Evolutionary conservation across 768 basidiomycete species (phyloP).

Genomic region (Pleurotus tuoliensis): DNA sequence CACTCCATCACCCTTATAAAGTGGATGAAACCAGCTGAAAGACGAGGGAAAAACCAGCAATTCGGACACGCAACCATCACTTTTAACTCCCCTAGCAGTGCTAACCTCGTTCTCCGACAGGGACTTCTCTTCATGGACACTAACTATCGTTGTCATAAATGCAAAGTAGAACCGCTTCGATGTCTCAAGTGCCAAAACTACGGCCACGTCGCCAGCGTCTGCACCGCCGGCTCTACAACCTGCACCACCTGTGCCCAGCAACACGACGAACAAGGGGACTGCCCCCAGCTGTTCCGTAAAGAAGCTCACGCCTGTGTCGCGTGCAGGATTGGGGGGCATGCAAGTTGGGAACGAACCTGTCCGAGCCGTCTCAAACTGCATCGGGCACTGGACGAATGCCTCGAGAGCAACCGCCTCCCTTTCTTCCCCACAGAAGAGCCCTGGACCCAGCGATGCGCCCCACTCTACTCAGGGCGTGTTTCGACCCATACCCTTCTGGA

Average conservation of each 20-base stretch:
- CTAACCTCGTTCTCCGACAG: neutral
- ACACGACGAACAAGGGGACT: neutral
- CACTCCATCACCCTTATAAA: neutral
- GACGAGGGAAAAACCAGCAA: neutral
- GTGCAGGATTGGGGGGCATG: neutral
- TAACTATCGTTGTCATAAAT: neutral
- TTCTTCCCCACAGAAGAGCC: conserved; percentile 1
- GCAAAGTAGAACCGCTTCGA: neutral
- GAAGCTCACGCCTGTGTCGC: neutral
- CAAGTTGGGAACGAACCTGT: neutral
- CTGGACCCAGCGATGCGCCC: neutral
- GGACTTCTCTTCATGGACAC: neutral
- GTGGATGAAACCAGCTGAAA: neutral
- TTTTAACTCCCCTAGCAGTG: neutral
- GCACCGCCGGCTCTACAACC: neutral
- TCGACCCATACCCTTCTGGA: neutral
- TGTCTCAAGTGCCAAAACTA: neutral
- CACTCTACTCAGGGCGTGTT: neutral
- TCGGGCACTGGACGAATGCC: neutral
- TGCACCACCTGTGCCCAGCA: neutral
- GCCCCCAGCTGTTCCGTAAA: neutral
- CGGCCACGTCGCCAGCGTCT: neutral
- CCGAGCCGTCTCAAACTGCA: neutral
- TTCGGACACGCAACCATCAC: neutral
- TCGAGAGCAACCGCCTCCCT: neutral